Percentiles rank a stretch among this genome's conserved stretches.
These are phyloP conservation scores for Bipolaris victoriae DNA, from an alignment of 2,329 filamentous ascomycete genomes.

Conservation along the genomic window DNA sequence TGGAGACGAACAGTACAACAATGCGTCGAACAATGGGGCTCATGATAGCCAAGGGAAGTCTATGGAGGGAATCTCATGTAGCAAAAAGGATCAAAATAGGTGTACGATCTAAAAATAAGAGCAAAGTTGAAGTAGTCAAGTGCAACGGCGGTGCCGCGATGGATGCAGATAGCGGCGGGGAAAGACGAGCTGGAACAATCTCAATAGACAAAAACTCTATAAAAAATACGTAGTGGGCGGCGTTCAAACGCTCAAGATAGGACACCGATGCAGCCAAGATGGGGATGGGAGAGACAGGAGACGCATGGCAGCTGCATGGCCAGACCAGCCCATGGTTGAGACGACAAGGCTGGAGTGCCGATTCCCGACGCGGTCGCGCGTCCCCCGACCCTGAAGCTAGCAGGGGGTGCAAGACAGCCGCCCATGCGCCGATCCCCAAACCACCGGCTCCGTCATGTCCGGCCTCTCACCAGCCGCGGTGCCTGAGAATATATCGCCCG, in stretches of 20 bases:
- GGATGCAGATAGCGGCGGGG: not conserved
- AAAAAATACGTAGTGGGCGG: not conserved
- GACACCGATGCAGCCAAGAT: not conserved
- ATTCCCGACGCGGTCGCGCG: conserved; percentile 7
- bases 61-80: conserved; percentile 7
- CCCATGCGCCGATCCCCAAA: conserved; percentile 10
- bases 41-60: conserved; percentile 25
- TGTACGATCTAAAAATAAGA: conserved; percentile 1
- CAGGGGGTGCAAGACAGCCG: not conserved
- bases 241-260: not conserved
- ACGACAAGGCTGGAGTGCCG: conserved; percentile 10
- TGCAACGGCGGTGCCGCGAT: not conserved
- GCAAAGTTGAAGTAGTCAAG: not conserved
- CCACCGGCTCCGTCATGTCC: conserved; percentile 6
- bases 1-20: conserved; percentile 34
- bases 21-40: conserved; percentile 40
- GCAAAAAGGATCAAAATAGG: not conserved
- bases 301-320: conserved; percentile 11
- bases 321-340: not conserved
- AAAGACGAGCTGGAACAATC: not conserved
- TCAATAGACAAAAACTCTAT: not conserved
- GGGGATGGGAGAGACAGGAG: conserved; percentile 5
- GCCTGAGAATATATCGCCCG: not conserved
- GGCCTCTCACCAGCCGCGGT: not conserved
- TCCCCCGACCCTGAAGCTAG: conserved; percentile 10